Evolutionary conservation across 257 asterid genomes (phyloP), one percentile per base, ranked within the genome.

Genomic region (Leptodermis oblonga): DNA sequence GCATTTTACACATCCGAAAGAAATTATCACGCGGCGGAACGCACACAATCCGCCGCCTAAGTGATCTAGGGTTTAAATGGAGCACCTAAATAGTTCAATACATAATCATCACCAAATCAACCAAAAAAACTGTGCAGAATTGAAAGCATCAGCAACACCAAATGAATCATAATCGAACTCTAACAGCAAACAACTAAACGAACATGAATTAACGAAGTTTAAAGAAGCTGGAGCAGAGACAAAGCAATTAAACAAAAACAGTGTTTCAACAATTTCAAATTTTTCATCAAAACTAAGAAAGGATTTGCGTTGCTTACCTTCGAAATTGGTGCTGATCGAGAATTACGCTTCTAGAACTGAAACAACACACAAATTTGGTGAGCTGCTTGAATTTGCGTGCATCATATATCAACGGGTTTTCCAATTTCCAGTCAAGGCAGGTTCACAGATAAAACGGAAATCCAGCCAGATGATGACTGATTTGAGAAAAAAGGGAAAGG

Each of bases 301-400:
- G 28, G 12, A 53, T 23, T 17, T 30, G 33, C 26, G n/a, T 53
- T 59, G 18, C 30, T 33, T 31, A 73, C 72, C 77, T 73, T 53
- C 13, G 53, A 18, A 34, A 33, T 33, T 43, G 30, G 22, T 13
- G 59, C 4, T 20, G 65, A 37, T 63, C 63, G 55, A 26, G 45
- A 46, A 1, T 11, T 43, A 18, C 37, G 61, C 52, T 63, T 72
- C 66, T 14, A 45, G 66, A 72, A 48, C 70, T 45, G 60, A 28
- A 45, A 14, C 4, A 3, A 56, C 34, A 37, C 49, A 14, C 20
- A 11, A 30, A 28, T n/a, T 4, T 26, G 58, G 55, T 36, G 20
- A 39, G 37, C 43, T 18, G 14, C 5, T 34, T 36, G n/a, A 25
- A 48, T 4, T 62, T 30, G 4, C 49, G 45, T 0, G 5, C 17